phyloP scores from a whole-genome alignment of 805 yeast genomes.

The Candida vaughaniae region DNA sequence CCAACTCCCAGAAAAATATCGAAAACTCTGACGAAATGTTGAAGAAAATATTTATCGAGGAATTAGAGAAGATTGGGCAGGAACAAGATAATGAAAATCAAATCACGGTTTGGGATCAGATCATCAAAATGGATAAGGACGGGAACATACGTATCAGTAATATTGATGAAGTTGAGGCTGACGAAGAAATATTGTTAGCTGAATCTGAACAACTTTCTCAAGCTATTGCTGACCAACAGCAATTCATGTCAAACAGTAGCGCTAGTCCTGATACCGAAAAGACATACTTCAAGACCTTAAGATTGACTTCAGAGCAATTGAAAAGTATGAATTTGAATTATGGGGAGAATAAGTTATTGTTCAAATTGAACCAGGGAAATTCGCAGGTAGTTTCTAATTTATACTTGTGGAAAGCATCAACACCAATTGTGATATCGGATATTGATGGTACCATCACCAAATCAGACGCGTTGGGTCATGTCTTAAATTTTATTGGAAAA shows the following conservation, averaged over 20 bases:
- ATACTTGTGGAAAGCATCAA: slow-evolving; percentile 77
- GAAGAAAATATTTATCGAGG: slow-evolving; percentile 71
- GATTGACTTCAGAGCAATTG: slow-evolving; percentile 89
- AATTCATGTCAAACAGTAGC: slow-evolving; percentile 12
- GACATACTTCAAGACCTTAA: slow-evolving; percentile 76
- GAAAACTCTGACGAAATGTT: slow-evolving; percentile 75
- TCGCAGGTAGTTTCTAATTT: slow-evolving; percentile 73
- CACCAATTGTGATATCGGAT: slow-evolving; percentile 93
- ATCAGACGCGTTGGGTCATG: slow-evolving; percentile 96
- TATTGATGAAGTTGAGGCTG: slow-evolving; percentile 50
- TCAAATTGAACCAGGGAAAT: slow-evolving; percentile 79
- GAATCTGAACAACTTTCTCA: slow-evolving; percentile 10
- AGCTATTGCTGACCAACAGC: slow-evolving; percentile 21
- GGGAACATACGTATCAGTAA: slow-evolving; percentile 62
- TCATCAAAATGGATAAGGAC: slow-evolving; percentile 53
- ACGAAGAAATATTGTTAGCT: slow-evolving; percentile 9
- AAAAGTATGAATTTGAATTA: slow-evolving; percentile 66
- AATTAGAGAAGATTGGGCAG: slow-evolving; percentile 41
- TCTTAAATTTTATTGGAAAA: slow-evolving; percentile 85
- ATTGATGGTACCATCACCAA: slow-evolving; percentile 98
- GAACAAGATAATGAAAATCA: slow-evolving; percentile 12
- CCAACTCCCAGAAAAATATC: slow-evolving; percentile 69
- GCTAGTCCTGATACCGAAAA: slow-evolving; percentile 20
- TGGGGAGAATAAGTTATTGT: slow-evolving; percentile 78
- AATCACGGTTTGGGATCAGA: slow-evolving; percentile 34